These are phyloP conservation scores for Backusella mclennaniae DNA, from an alignment of 192 early-diverging fungal genomes.

Conservation along the genomic window DNA sequence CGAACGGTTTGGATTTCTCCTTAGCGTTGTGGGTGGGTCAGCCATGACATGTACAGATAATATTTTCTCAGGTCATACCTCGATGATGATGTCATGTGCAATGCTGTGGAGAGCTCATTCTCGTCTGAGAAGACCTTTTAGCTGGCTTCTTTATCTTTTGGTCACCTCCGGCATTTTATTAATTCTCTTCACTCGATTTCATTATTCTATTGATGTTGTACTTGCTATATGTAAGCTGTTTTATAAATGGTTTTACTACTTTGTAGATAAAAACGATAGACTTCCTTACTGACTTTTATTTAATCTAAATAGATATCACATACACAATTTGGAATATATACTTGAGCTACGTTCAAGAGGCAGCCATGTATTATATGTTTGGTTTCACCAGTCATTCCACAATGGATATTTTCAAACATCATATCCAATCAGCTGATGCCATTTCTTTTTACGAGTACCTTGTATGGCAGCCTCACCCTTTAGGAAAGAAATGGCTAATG, in stretches of 20 bases:
- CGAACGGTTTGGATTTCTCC: constrained; percentile 44
- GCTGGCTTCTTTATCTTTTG: constrained; percentile 39
- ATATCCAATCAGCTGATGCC: neutral
- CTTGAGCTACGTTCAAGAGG: constrained; percentile 22
- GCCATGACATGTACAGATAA: constrained; percentile 60
- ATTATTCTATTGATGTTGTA: constrained; percentile 64
- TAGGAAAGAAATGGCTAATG: constrained; percentile 24
- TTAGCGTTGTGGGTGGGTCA: constrained; percentile 46
- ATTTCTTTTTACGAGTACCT: constrained; percentile 17
- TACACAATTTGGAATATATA: constrained; percentile 27
- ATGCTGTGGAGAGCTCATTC: constrained; percentile 57
- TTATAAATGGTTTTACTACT: neutral
- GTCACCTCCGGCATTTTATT: constrained; percentile 41
- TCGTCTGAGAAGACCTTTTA: constrained; percentile 40
- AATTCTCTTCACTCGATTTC: constrained; percentile 54
- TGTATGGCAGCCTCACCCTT: constrained; percentile 23
- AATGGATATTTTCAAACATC: constrained; percentile 20
- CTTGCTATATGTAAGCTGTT: constrained; percentile 39
- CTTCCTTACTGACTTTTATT: neutral
- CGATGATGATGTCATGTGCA: constrained; percentile 50
- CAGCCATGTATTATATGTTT: constrained; percentile 24
- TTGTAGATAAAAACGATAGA: neutral
- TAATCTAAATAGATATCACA: constrained; percentile 15
- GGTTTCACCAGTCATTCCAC: constrained; percentile 15
- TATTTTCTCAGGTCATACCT: constrained; percentile 65